phyloP scores from a whole-genome alignment of 371 early-diverging fungal genomes.

The Catenaria anguillulae region DNA sequence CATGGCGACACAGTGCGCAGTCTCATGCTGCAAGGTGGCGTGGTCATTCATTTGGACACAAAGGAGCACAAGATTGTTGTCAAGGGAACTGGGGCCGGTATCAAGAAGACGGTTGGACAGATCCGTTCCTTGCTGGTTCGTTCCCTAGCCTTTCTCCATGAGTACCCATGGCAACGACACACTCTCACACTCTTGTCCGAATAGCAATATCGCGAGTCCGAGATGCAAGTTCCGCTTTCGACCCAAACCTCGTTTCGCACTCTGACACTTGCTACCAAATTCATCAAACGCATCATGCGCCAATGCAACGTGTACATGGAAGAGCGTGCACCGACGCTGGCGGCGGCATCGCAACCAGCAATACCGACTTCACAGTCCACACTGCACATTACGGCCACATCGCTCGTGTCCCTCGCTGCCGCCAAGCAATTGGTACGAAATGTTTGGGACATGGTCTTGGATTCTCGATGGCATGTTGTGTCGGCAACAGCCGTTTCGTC shows the following conservation, averaged over 20 bases:
- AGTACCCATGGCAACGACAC: too few species aligned
- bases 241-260: neutral
- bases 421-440: neutral
- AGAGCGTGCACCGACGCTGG: neutral
- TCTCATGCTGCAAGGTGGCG: neutral
- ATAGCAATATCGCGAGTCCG: neutral
- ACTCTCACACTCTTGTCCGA: too few species aligned
- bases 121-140: neutral
- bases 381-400: constrained; percentile 1
- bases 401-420: neutral
- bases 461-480: neutral
- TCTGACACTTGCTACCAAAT: neutral
- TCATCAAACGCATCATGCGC: neutral
- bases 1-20: neutral
- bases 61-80: neutral
- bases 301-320: neutral
- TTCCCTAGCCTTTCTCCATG: neutral
- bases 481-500: neutral
- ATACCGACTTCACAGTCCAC: neutral
- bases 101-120: neutral
- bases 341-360: too few species aligned
- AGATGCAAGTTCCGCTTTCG: neutral
- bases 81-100: neutral
- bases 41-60: neutral
- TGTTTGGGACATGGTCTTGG: neutral